phyloP scores from a whole-genome alignment of 805 yeast species.

The Sugiyamaella valdiviana region DNA sequence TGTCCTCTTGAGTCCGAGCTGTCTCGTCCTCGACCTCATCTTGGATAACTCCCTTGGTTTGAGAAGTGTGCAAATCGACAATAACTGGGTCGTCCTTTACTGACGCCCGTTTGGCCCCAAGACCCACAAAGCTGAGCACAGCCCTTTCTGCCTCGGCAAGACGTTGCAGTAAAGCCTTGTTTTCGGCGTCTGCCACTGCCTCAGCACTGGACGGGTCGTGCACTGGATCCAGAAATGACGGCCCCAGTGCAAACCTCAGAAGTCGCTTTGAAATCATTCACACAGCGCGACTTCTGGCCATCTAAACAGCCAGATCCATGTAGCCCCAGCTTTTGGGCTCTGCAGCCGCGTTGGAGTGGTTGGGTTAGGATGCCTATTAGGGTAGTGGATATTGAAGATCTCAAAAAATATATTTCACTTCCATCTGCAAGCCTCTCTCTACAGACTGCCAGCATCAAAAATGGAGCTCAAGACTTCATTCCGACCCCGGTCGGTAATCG shows the following conservation, averaged over 20 bases:
- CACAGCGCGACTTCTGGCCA: no score
- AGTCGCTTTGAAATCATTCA: slow-evolving; percentile 21
- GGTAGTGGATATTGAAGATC: not conserved
- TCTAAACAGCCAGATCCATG: no score
- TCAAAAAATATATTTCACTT: not conserved
- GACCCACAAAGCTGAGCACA: slow-evolving; percentile 11
- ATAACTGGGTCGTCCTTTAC: no score
- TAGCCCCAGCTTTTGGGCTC: no score
- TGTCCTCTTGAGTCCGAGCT: no score
- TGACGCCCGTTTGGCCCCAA: no score
- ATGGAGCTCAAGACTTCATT: slow-evolving; percentile 36
- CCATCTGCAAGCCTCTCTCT: not conserved
- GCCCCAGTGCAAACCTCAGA: slow-evolving; percentile 22
- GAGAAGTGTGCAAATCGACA: no score
- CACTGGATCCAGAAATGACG: slow-evolving; percentile 18
- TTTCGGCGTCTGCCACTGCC: slow-evolving; percentile 7
- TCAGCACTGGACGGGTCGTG: slow-evolving; percentile 6
- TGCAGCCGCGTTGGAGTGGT: no score
- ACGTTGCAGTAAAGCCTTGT: slow-evolving; percentile 3
- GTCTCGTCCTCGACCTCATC: no score
- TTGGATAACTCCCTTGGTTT: no score
- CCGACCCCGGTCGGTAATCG: slow-evolving; percentile 42
- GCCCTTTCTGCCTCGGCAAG: slow-evolving; percentile 8
- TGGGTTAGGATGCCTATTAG: no score
- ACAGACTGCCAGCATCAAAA: not conserved